Conservation (phyloP, 441 rosid species). For the Kokia cookei region DNA sequence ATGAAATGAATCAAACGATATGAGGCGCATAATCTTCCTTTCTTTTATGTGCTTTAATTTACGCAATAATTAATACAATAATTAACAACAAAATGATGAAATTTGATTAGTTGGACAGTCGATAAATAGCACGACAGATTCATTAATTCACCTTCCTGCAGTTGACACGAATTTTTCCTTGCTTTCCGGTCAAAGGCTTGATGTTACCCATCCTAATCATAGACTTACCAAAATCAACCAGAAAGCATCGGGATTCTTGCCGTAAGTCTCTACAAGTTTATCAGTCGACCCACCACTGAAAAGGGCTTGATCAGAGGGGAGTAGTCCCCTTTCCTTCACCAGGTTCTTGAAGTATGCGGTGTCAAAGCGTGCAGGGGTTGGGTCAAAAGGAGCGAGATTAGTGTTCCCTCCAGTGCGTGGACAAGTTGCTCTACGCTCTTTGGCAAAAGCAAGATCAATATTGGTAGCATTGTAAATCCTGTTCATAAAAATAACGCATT, state of each 20-base stretch:
- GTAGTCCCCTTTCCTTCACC: constrained; percentile 26
- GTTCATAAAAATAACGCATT: constrained; percentile 17
- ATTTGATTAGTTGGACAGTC: no score
- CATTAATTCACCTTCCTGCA: background rate
- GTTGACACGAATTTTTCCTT: constrained; percentile 37
- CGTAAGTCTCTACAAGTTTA: constrained; percentile 24
- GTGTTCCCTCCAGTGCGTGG: constrained; percentile 17
- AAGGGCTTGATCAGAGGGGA: constrained; percentile 43
- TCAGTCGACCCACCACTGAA: constrained; percentile 33
- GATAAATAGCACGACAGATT: background rate
- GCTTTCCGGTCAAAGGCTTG: constrained; percentile 26
- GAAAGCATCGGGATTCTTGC: constrained; percentile 18
- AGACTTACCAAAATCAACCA: constrained; percentile 27
- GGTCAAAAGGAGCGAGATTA: constrained; percentile 30
- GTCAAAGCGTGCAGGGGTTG: constrained; percentile 26
- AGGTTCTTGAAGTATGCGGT: constrained; percentile 20
- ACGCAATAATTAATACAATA: no score
- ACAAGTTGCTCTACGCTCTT: constrained; percentile 12
- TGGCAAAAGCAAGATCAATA: constrained; percentile 24
- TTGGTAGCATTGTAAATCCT: constrained; percentile 27
- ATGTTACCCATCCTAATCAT: constrained; percentile 60
- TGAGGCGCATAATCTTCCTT: no score
- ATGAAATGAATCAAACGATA: no score
- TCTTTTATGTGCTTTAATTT: no score
- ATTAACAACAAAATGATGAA: no score